Conservation (phyloP, 2,329 filamentous ascomycete species). For the Trichoderma sp. region DNA sequence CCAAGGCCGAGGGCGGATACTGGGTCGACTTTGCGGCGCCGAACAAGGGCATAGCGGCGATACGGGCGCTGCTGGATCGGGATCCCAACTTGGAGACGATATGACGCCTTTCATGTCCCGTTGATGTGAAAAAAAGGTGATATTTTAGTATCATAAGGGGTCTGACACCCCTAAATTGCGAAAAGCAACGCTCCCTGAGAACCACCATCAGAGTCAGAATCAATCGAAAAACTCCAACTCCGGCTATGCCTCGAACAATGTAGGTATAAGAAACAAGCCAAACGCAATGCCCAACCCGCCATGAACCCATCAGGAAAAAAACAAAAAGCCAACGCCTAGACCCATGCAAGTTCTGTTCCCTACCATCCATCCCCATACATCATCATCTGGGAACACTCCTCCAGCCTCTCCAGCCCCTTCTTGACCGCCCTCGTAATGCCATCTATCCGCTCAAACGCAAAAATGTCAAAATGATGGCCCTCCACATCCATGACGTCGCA, state of each 20-base stretch:
- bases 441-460: constrained; percentile 39
- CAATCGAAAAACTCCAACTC: neutral
- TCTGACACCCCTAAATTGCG: neutral
- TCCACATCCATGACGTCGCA: constrained; percentile 51
- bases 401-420: constrained; percentile 29
- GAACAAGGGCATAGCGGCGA: constrained; percentile 26
- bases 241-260: neutral
- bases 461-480: constrained; percentile 56
- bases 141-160: neutral
- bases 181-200: neutral
- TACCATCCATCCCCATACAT: constrained; percentile 9
- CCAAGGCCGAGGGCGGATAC: constrained; percentile 32
- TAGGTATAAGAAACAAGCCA: constrained; percentile 2
- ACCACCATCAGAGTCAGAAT: neutral
- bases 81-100: constrained; percentile 30
- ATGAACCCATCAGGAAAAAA: neutral
- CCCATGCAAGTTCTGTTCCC: neutral
- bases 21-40: constrained; percentile 30
- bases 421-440: constrained; percentile 37
- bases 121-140: too few species aligned
- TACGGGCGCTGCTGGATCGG: constrained; percentile 27
- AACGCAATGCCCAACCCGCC: neutral
- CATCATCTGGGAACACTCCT: constrained; percentile 28
- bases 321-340: neutral
- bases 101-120: constrained; percentile 13